These are phyloP conservation scores for Xylariaceae sp. DNA, from an alignment of 2,329 filamentous ascomycete species.

Conservation along the genomic window DNA sequence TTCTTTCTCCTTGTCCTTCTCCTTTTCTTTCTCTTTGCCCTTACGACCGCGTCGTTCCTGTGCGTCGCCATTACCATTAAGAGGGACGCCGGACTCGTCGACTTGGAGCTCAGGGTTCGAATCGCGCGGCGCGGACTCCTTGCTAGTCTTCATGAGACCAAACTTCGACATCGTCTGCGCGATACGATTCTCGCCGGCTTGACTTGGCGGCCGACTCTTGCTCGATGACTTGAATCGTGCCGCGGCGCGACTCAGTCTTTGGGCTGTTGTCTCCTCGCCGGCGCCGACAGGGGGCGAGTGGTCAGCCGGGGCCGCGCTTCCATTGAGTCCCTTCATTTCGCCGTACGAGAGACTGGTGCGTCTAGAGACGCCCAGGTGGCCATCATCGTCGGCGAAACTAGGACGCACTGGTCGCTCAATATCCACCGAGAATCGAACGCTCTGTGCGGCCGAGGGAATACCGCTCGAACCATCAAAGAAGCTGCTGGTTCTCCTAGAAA, in stretches of 20 bases:
- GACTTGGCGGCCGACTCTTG: conserved; percentile 53
- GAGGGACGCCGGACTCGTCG: conserved; percentile 23
- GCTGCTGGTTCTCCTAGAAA: conserved; percentile 37
- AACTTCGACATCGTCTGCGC: conserved; percentile 54
- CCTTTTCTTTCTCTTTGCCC: too few relatives aligned
- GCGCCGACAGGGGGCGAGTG: conserved; percentile 41
- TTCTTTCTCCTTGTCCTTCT: conserved; percentile 15
- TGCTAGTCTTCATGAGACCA: conserved; percentile 47
- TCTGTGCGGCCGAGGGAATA: conserved; percentile 37
- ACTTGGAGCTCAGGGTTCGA: conserved; percentile 22
- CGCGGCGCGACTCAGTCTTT: conserved; percentile 53
- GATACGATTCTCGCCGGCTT: conserved; percentile 53
- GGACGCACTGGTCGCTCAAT: conserved; percentile 45
- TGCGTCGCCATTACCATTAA: background rate
- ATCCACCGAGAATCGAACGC: conserved; percentile 53
- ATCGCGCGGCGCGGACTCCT: conserved; percentile 40
- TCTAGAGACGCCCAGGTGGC: conserved; percentile 34
- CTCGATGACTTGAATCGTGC: conserved; percentile 46
- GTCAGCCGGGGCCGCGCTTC: conserved; percentile 34
- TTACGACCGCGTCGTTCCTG: too few relatives aligned
- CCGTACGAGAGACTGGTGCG: conserved; percentile 47
- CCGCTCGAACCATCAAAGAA: conserved; percentile 42
- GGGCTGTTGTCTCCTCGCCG: conserved; percentile 48
- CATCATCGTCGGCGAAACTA: conserved; percentile 43
- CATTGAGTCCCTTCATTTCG: conserved; percentile 40